phyloP scores from a whole-genome alignment of 1,284 basidiomycete species.

The Trametes pubescens region DNA sequence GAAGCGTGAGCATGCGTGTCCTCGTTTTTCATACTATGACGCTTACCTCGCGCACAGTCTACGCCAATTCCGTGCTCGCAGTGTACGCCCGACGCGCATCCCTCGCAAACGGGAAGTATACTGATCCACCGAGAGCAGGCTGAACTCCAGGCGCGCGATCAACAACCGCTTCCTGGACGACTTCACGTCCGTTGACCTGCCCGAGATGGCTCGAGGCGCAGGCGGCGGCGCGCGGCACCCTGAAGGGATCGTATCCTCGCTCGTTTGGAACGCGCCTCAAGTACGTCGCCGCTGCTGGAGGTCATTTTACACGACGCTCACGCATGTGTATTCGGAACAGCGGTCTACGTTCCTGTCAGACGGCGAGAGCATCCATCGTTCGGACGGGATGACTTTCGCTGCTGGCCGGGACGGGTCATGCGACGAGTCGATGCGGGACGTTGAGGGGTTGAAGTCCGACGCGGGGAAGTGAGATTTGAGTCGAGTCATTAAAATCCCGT shows the following conservation, averaged over 20 bases:
- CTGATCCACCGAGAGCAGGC: not conserved
- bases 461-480: not conserved
- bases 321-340: not conserved
- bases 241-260: not conserved
- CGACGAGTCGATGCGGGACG: not conserved
- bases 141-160: conserved; percentile 13
- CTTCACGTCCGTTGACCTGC: conserved; percentile 1
- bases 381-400: not conserved
- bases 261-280: not conserved
- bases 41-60: not conserved
- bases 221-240: not conserved
- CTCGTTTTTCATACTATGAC: not conserved
- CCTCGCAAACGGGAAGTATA: too few species aligned
- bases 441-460: not conserved
- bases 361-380: not conserved
- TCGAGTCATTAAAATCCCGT: too few species aligned
- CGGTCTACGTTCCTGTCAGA: not conserved
- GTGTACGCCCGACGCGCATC: not conserved
- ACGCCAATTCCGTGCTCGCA: conserved; percentile 9
- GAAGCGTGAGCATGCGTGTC: conserved; percentile 1
- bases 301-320: too few species aligned
- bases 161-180: conserved; percentile 10
- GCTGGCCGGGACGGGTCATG: not conserved
- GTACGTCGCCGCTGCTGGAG: not conserved
- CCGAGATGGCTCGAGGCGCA: not conserved